Percentiles rank a stretch among this genome's conserved stretches.
Evolutionary conservation across 2,329 filamentous ascomycete genomes (phyloP).

Genomic region (Orbilia javanica): DNA sequence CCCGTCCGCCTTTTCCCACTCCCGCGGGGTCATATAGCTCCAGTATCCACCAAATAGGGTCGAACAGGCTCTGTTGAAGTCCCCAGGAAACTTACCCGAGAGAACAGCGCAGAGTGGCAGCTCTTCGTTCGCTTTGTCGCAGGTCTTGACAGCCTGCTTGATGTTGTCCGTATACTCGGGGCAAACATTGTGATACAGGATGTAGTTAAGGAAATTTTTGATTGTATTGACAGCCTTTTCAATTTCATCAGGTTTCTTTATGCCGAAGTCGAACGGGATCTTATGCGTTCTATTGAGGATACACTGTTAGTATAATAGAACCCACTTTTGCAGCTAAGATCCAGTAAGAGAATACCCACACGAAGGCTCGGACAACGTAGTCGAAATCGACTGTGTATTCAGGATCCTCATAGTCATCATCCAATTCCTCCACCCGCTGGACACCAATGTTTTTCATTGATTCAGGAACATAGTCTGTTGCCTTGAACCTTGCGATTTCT

Average conservation of each 20-base stretch:
- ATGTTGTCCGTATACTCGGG: conserved; percentile 81
- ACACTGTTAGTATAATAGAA: neutral
- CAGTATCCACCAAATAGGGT: conserved; percentile 72
- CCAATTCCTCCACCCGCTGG: conserved; percentile 64
- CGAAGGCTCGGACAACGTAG: conserved; percentile 80
- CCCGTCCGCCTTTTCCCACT: conserved; percentile 19
- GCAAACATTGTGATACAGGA: conserved; percentile 86
- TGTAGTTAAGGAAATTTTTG: conserved; percentile 87
- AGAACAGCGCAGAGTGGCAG: conserved; percentile 73
- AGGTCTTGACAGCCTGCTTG: conserved; percentile 74
- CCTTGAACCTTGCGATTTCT: conserved; percentile 75
- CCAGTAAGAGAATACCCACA: conserved; percentile 69
- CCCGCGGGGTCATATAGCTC: conserved; percentile 62
- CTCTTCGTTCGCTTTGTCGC: conserved; percentile 76
- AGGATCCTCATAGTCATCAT: conserved; percentile 73
- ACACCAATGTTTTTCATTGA: conserved; percentile 65
- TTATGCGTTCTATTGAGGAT: conserved; percentile 69
- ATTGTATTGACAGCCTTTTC: conserved; percentile 76
- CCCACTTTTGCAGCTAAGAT: neutral
- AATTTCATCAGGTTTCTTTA: conserved; percentile 70
- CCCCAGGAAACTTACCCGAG: conserved; percentile 74
- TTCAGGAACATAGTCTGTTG: conserved; percentile 71
- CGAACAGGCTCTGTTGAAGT: conserved; percentile 82
- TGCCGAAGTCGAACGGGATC: conserved; percentile 72
- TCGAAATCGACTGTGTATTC: conserved; percentile 78